phyloP scores from a whole-genome alignment of 1,139 yeast species.

The Sugiyamaella paludigena region DNA sequence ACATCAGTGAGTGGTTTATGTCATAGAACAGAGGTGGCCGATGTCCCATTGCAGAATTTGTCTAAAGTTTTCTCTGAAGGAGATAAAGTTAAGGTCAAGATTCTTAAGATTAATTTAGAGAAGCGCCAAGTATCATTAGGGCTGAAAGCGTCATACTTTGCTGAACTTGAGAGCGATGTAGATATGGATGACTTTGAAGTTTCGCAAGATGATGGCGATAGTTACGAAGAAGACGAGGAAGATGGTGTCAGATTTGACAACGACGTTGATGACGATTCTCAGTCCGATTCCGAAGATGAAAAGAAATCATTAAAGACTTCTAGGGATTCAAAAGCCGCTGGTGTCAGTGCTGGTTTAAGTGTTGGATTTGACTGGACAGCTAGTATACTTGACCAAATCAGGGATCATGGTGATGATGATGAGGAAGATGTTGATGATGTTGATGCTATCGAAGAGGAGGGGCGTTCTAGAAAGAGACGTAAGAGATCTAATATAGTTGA shows the following conservation, averaged over 20 bases:
- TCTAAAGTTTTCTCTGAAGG: conserved; percentile 74
- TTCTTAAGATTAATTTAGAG: conserved; percentile 58
- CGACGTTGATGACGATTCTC: conserved; percentile 29
- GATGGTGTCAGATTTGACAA: conserved; percentile 36
- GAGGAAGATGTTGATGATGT: conserved; percentile 49
- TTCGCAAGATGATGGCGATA: conserved; percentile 31
- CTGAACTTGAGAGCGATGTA: conserved; percentile 40
- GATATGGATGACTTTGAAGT: conserved; percentile 36
- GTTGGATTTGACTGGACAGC: conserved; percentile 96
- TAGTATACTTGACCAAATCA: conserved; percentile 66
- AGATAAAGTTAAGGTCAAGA: conserved; percentile 82
- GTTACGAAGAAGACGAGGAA: conserved; percentile 34
- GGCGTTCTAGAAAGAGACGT: conserved; percentile 43
- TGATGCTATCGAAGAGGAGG: conserved; percentile 32
- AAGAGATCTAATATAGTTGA: conserved; percentile 50
- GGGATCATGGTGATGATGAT: conserved; percentile 48
- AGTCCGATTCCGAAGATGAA: conserved; percentile 14
- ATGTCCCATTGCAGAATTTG: conserved; percentile 53
- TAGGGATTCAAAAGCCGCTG: neutral
- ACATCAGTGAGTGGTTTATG: conserved; percentile 79
- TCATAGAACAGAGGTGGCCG: conserved; percentile 84
- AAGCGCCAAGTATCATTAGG: conserved; percentile 83
- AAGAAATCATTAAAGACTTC: conserved; percentile 24
- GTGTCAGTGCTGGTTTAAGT: conserved; percentile 59
- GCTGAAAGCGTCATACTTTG: conserved; percentile 90